These are phyloP conservation scores for Euphrasia arctica DNA, from an alignment of 305 asterid genomes.

Conservation along the genomic window DNA sequence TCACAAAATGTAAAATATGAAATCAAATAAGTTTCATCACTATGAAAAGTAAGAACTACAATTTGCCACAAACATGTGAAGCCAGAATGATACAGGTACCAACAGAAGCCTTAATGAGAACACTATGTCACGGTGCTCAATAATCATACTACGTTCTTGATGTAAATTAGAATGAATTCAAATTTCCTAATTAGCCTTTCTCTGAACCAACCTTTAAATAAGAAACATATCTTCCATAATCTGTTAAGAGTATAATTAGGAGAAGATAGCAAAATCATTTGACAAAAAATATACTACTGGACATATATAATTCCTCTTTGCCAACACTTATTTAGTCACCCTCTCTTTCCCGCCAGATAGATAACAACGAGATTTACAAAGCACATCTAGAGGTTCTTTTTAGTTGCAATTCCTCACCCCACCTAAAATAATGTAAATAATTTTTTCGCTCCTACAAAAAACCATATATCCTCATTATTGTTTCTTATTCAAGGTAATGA, in stretches of 20 bases:
- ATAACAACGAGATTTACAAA: too few species aligned
- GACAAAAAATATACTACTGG: neutral
- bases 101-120: slow-evolving; percentile 15
- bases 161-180: slow-evolving; percentile 1
- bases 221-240: neutral
- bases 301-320: neutral
- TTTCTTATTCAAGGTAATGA: neutral
- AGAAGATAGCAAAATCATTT: neutral
- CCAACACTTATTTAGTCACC: neutral
- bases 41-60: slow-evolving; percentile 10
- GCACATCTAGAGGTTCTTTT: too few species aligned
- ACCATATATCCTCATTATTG: neutral
- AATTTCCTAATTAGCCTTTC: slow-evolving; percentile 1
- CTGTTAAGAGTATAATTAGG: neutral
- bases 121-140: neutral
- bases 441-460: neutral
- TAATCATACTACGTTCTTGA: neutral
- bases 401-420: too few species aligned
- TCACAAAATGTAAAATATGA: slow-evolving; percentile 7
- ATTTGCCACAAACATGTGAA: slow-evolving; percentile 4
- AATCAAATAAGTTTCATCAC: slow-evolving; percentile 17
- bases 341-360: neutral
- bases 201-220: slow-evolving; percentile 11
- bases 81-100: slow-evolving; percentile 17
- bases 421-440: too few species aligned